These are phyloP conservation scores for Auriculariales sp. DNA, from an alignment of 768 basidiomycete genomes.

Conservation along the genomic window DNA sequence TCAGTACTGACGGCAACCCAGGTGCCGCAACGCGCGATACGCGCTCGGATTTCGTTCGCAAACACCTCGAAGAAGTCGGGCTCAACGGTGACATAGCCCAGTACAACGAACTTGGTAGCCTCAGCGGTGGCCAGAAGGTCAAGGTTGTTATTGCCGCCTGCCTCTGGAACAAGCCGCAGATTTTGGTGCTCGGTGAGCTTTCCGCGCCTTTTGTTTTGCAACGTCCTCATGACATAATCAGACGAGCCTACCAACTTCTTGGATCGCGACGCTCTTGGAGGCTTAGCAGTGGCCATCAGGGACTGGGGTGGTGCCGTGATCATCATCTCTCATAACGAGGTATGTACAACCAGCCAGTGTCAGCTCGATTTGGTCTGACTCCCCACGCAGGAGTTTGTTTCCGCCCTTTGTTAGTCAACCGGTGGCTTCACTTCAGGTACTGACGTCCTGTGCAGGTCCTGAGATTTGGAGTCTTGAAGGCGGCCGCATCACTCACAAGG, in stretches of 20 bases:
- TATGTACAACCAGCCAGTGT: background rate
- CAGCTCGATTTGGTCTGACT: background rate
- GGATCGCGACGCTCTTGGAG: slow-evolving; percentile 90
- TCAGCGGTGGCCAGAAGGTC: slow-evolving; percentile 96
- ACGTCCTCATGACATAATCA: slow-evolving; percentile 38
- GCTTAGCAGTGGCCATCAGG: slow-evolving; percentile 85
- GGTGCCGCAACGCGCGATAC: slow-evolving; percentile 78
- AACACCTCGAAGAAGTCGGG: slow-evolving; percentile 90
- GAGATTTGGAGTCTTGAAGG: slow-evolving; percentile 92
- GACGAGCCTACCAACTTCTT: slow-evolving; percentile 96
- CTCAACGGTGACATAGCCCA: slow-evolving; percentile 96
- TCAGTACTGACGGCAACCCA: background rate
- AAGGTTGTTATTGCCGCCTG: slow-evolving; percentile 91
- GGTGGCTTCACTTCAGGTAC: slow-evolving; percentile 9
- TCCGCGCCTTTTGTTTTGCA: background rate
- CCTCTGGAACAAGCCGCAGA: slow-evolving; percentile 92
- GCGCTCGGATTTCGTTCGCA: slow-evolving; percentile 61
- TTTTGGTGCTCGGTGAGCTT: slow-evolving; percentile 20
- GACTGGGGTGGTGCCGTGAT: slow-evolving; percentile 92
- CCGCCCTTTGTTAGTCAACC: slow-evolving; percentile 52
- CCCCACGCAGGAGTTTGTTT: slow-evolving; percentile 46
- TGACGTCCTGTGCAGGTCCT: slow-evolving; percentile 34
- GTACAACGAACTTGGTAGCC: slow-evolving; percentile 90
- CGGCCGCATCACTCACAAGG: slow-evolving; percentile 75
- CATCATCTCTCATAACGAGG: slow-evolving; percentile 88